Evolutionary conservation across 495 filamentous ascomycete genomes (phyloP).

Genomic region (Talaromyces adpressus): DNA sequence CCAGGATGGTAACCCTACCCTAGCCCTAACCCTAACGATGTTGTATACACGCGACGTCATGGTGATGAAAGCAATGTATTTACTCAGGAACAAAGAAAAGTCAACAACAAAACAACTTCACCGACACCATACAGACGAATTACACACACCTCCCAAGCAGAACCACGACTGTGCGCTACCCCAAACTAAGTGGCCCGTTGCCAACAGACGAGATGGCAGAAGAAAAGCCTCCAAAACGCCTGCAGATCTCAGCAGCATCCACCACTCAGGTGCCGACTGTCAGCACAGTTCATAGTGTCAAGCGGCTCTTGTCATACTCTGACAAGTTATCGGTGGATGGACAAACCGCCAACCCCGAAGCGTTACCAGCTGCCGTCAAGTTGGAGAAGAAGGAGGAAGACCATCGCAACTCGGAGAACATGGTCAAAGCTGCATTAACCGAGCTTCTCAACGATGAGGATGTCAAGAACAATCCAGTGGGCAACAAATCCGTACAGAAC

Average conservation of each 20-base stretch:
- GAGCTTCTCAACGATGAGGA: conserved; percentile 2
- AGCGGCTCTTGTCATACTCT: not conserved
- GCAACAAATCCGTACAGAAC: not conserved
- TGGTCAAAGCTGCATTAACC: not conserved
- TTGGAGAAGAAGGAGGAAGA: not conserved
- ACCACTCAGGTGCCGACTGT: not conserved
- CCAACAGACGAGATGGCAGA: not conserved
- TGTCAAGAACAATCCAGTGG: not conserved
- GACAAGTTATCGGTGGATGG: not conserved
- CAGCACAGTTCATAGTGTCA: not conserved
- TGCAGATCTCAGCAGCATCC: not conserved
- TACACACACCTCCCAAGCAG: too few relatives aligned
- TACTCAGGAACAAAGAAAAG: not conserved
- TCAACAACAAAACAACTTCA: not conserved
- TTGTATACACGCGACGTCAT: not conserved
- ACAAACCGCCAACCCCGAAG: not conserved
- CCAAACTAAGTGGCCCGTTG: not conserved
- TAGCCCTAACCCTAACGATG: not conserved
- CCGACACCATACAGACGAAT: not conserved
- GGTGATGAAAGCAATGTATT: not conserved
- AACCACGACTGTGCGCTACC: not conserved
- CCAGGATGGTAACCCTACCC: not conserved
- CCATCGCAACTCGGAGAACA: conserved; percentile 3
- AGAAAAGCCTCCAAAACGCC: not conserved
- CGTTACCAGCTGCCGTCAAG: not conserved